These are phyloP conservation scores for Collybia sordida DNA, from an alignment of 768 basidiomycete genomes.

Conservation along the genomic window DNA sequence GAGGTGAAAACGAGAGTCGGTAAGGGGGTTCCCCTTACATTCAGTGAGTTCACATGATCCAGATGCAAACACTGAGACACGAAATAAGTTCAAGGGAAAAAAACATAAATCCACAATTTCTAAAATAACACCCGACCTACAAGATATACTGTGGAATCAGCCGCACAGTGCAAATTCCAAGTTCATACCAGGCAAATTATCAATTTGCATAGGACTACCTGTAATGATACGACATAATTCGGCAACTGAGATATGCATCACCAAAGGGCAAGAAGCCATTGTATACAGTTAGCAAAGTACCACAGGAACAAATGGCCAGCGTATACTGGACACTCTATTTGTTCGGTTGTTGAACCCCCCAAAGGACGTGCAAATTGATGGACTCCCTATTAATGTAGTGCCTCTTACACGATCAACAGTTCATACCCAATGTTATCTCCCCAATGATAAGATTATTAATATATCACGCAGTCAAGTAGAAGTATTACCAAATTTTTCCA, in stretches of 20 bases:
- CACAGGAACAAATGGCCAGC: background rate
- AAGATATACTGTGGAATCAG: conserved; percentile 20
- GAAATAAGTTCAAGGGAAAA: no score
- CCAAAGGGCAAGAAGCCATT: conserved; percentile 28
- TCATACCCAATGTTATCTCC: conserved; percentile 25
- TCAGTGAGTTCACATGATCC: background rate
- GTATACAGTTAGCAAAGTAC: conserved; percentile 23
- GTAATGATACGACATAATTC: conserved; percentile 28
- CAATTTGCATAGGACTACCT: conserved; percentile 30
- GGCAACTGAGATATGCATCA: conserved; percentile 32
- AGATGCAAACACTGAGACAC: background rate
- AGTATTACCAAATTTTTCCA: conserved; percentile 1
- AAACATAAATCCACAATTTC: no score
- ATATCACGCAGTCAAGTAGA: background rate
- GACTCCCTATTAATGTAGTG: conserved; percentile 5
- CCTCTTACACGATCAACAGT: background rate
- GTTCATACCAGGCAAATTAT: conserved; percentile 24
- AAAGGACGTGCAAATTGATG: background rate
- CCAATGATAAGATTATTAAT: conserved; percentile 15
- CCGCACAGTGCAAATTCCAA: conserved; percentile 21
- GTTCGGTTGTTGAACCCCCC: conserved; percentile 4
- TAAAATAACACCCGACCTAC: background rate
- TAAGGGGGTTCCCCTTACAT: no score
- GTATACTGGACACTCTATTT: conserved; percentile 4
- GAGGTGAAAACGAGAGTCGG: no score